These are phyloP conservation scores for Neurospora africana DNA, from an alignment of 495 filamentous ascomycete genomes.

Conservation along the genomic window DNA sequence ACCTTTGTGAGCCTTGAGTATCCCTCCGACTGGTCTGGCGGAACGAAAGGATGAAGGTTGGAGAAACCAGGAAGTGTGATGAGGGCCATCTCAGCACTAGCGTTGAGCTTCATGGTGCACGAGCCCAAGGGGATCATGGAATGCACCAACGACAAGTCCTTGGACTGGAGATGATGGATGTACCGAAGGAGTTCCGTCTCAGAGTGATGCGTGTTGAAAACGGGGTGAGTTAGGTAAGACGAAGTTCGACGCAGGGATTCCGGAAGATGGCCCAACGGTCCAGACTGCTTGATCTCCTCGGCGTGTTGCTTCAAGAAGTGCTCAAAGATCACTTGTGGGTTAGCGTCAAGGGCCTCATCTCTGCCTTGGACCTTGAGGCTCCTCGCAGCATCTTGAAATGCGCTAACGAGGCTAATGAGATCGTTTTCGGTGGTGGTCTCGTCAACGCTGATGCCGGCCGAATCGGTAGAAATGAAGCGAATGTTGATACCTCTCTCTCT, in stretches of 20 bases:
- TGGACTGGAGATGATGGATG: conserved; percentile 89
- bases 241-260: conserved; percentile 59
- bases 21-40: conserved; percentile 50
- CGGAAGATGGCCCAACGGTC: conserved; percentile 41
- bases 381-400: conserved; percentile 10
- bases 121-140: conserved; percentile 99
- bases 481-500: conserved; percentile 15
- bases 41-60: conserved; percentile 76
- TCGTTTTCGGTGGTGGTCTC: conserved; percentile 28
- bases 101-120: conserved; percentile 99
- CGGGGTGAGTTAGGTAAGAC: conserved; percentile 75
- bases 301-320: conserved; percentile 19
- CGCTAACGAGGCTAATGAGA: conserved; percentile 18
- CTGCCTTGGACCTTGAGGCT: conserved; percentile 1
- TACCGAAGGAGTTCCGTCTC: conserved; percentile 94
- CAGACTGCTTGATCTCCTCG: conserved; percentile 9
- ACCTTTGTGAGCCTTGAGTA: conserved; percentile 61
- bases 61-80: conserved; percentile 79
- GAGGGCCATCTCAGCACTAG: conserved; percentile 78
- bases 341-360: conserved; percentile 20
- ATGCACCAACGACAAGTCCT: conserved; percentile 88
- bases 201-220: conserved; percentile 95
- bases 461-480: conserved; percentile 11
- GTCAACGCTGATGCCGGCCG: conserved; percentile 31
- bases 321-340: conserved; percentile 17